Evolutionary conservation across 2,329 filamentous ascomycete species (phyloP).

Genomic region (Xylaria sp.): DNA sequence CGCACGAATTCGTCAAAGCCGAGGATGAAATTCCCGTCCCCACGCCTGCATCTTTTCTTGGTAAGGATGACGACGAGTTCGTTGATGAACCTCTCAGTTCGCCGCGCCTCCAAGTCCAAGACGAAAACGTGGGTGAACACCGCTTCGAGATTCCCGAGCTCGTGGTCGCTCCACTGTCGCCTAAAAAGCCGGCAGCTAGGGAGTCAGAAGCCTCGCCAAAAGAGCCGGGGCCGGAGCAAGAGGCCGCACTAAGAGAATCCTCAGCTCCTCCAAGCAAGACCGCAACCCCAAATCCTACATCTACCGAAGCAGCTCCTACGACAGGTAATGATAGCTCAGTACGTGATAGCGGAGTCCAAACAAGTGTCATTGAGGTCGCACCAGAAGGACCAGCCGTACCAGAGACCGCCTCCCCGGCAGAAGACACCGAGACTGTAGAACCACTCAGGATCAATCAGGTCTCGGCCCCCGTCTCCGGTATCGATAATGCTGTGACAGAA

Average conservation of each 20-base stretch:
- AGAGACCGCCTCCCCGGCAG: not conserved
- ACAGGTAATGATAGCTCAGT: slow-evolving; percentile 11
- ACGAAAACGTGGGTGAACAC: slow-evolving; percentile 64
- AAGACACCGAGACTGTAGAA: not conserved
- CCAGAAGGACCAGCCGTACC: slow-evolving; percentile 16
- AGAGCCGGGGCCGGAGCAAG: not conserved
- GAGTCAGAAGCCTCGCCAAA: slow-evolving; percentile 39
- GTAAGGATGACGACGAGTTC: slow-evolving; percentile 77
- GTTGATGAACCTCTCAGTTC: slow-evolving; percentile 82
- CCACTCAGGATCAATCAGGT: not conserved
- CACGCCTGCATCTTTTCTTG: slow-evolving; percentile 57
- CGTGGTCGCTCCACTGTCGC: slow-evolving; percentile 68
- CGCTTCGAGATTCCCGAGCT: slow-evolving; percentile 67
- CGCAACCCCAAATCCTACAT: not conserved
- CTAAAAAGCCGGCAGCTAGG: slow-evolving; percentile 54
- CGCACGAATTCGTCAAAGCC: slow-evolving; percentile 73
- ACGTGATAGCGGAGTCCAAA: slow-evolving; percentile 6
- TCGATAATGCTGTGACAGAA: not conserved
- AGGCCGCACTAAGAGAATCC: not conserved
- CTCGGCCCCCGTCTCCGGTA: not conserved
- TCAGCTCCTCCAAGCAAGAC: not conserved
- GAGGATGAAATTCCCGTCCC: slow-evolving; percentile 62
- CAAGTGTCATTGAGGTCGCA: slow-evolving; percentile 21
- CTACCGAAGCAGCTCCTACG: not conserved
- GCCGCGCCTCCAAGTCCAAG: slow-evolving; percentile 70